Conservation (phyloP, 306 rosid species). For the Mimosa bimucronata region DNA sequence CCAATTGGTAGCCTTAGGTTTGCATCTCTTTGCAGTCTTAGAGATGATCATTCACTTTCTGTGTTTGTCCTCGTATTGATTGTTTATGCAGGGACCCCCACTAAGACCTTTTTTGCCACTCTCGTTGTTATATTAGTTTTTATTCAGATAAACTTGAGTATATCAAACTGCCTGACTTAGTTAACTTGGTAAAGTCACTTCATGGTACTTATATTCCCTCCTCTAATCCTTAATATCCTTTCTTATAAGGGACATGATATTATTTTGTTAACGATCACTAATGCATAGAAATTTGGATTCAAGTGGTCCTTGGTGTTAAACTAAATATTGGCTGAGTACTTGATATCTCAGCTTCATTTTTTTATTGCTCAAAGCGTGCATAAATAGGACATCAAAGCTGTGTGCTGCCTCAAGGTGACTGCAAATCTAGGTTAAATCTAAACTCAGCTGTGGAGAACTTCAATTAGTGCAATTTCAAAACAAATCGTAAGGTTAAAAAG, state of each 20-base stretch:
- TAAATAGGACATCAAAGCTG: background rate
- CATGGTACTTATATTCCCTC: background rate
- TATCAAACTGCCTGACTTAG: background rate
- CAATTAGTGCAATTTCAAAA: background rate
- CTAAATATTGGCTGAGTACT: background rate
- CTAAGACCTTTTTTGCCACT: background rate
- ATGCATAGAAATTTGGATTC: background rate
- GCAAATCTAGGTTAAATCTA: background rate
- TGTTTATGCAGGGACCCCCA: background rate
- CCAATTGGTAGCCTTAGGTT: background rate
- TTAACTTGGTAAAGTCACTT: background rate
- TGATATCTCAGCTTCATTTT: background rate
- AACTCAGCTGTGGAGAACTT: background rate
- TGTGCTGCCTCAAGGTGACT: background rate
- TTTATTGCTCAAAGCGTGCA: background rate
- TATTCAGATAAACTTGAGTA: background rate
- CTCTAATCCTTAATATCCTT: background rate
- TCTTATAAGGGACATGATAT: background rate
- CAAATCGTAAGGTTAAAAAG: background rate
- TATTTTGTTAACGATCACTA: background rate
- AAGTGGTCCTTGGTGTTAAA: background rate
- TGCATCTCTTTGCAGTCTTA: background rate
- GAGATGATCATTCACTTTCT: background rate
- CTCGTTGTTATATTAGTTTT: background rate
- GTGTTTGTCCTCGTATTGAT: background rate